Evolutionary conservation across 805 yeast genomes (phyloP), one percentile per base, ranked within the genome.

Genomic region (Candida incommunis): DNA sequence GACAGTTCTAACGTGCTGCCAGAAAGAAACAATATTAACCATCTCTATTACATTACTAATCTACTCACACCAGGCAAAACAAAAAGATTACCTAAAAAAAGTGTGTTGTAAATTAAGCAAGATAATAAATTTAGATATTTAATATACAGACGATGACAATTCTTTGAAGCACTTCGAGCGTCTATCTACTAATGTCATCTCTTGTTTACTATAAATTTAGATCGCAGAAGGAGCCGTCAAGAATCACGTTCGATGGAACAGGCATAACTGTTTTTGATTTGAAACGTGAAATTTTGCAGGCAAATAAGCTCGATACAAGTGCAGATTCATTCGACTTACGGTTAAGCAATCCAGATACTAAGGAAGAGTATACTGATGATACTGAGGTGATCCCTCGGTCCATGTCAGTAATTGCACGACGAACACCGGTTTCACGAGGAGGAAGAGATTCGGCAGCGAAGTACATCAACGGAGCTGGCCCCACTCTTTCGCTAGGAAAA

Each of bases 221-320:
- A 48, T 90, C 95, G 15, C 96, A 88, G 60, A 80, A 78, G 56
- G 78, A 75, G 37, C 80, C 83, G 23, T 77, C 83, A 1, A 74
- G 94, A 40, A 76, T 92, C 23, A 72, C 80, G 41, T 92, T 92
- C 58, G 98, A 92, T 61, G 99, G 98, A 20, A 90, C 98, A 0
- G 96, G 97, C 23, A 77, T 92, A 37, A 85, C 95, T 1, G 95
- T 88, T 1, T 92, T 90, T 64, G 99, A 92, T 58, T 67, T 92
- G 48, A 92, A 92, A 63, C 78, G 90, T 49, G 97, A 92, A 54
- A 86, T 92, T 43, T 82, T 92, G 40, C 62, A 72, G 18, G 84
- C 78, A 34, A 90, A 88, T 62, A 82, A 78, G 54, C 68, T 92
- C 15, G 86, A 88, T 3, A 80, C 78, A 48, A 94, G 95, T 1